phyloP scores from a whole-genome alignment of 1,284 basidiomycete species.

The Somion occarium region DNA sequence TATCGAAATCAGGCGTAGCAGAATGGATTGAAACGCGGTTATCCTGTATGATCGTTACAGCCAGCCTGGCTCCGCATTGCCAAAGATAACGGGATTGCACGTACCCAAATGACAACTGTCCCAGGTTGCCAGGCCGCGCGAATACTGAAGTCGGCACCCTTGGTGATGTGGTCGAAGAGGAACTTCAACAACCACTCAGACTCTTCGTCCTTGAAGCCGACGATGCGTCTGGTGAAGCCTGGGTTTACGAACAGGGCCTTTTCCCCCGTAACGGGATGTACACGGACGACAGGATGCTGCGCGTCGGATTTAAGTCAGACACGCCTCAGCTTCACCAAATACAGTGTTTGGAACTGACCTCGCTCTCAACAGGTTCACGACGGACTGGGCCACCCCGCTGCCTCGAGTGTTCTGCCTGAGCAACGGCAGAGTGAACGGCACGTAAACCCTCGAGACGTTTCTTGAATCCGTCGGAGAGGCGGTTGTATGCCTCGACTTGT shows the following conservation, averaged over 20 bases:
- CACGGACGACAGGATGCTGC: conserved; percentile 48
- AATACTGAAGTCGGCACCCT: conserved; percentile 43
- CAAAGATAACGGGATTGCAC: conserved; percentile 5
- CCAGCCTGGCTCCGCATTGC: neutral
- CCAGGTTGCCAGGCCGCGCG: conserved; percentile 39
- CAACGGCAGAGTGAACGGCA: conserved; percentile 61
- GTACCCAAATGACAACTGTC: conserved; percentile 45
- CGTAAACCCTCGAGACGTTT: conserved; percentile 58
- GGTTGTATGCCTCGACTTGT: conserved; percentile 60
- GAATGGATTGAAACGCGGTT: conserved; percentile 49
- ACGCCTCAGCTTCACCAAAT: neutral
- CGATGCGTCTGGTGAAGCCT: conserved; percentile 59
- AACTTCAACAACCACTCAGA: conserved; percentile 60
- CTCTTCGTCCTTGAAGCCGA: conserved; percentile 66
- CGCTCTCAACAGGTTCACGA: conserved; percentile 57
- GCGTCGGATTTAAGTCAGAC: neutral
- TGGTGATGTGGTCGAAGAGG: conserved; percentile 50
- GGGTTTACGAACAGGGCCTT: conserved; percentile 63
- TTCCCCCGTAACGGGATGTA: conserved; percentile 64
- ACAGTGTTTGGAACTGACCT: conserved; percentile 25
- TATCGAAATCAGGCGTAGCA: conserved; percentile 41
- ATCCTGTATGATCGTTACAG: conserved; percentile 29
- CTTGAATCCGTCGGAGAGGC: conserved; percentile 65
- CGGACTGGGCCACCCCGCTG: conserved; percentile 50
- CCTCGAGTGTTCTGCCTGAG: conserved; percentile 52